Evolutionary conservation across 2,329 filamentous ascomycete species (phyloP).

Genomic region (Aspergillus candidus): DNA sequence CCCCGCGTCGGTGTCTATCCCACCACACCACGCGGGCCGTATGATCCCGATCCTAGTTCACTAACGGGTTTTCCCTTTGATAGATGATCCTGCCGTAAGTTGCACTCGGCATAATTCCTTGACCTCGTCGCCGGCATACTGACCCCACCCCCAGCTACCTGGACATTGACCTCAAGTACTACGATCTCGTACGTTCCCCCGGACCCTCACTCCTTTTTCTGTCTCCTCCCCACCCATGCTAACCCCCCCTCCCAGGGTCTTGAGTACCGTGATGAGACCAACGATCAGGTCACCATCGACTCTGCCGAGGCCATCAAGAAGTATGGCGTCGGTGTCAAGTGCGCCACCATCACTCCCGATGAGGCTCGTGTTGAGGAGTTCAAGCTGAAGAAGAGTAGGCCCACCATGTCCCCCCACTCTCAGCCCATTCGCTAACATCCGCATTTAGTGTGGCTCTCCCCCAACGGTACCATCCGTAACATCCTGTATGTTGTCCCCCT

Average conservation of each 20-base stretch:
- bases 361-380: constrained; percentile 96
- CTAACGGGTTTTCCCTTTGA: constrained; percentile 8
- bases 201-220: background rate
- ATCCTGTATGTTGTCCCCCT: constrained; percentile 43
- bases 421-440: constrained; percentile 10
- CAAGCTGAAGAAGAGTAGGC: constrained; percentile 91
- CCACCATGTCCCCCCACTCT: constrained; percentile 3
- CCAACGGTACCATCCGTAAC: constrained; percentile 80
- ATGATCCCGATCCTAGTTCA: constrained; percentile 5
- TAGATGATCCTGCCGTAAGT: constrained; percentile 74
- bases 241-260: constrained; percentile 53
- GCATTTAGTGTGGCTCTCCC: constrained; percentile 83
- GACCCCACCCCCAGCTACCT: constrained; percentile 56
- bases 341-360: constrained; percentile 97
- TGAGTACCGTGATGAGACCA: constrained; percentile 89
- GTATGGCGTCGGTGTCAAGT: constrained; percentile 98
- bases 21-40: constrained; percentile 8
- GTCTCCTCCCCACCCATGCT: constrained; percentile 2
- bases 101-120: background rate
- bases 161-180: constrained; percentile 97
- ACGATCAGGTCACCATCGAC: constrained; percentile 92
- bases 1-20: background rate
- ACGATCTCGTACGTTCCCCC: constrained; percentile 60
- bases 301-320: constrained; percentile 97
- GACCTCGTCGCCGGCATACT: constrained; percentile 11